Evolutionary conservation across 2,329 filamentous ascomycete species (phyloP), one percentile per base, ranked within the genome.

Genomic region (Cladorrhinum sp.): DNA sequence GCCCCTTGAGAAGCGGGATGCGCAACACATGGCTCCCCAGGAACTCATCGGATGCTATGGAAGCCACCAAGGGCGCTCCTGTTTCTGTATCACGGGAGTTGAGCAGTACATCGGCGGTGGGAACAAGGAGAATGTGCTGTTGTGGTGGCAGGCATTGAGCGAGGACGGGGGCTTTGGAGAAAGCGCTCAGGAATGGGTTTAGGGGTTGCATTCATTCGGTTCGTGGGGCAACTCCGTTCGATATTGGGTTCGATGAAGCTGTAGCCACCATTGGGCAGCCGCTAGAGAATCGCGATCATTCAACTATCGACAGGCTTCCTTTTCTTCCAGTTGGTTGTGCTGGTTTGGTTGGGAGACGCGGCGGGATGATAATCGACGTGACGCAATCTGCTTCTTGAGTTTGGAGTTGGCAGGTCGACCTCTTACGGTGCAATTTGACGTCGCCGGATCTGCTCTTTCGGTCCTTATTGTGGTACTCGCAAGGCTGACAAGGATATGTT

Each of bases 101-200:
- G 71, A 96, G 85, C 71, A 99, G 87, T 67, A 92, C 89, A 77
- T 98, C 93, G 72, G 93, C 97, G 57, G 90, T 90, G 51, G 95
- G 95, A 38, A 98, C 93, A 55, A 99, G 88, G 59, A 99, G 85
- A 70, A 99, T 87, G 81, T 98, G 91, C 75, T 96, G 91, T 76
- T 95, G 90, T 66, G 92, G 85, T 58, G 95, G 93, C 65, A 88
- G 86, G 82, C 95, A 98, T 87, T 98, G 93, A 71, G 89, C 82
- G 69, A 90, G 89, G 74, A 97, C 85, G 76, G 91, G 87, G 85
- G 92, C 98, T 81, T 92, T 92, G 85, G 97, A 97, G 87, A 99
- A 98, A 83, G 93, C 92, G 82, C 91, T 89, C 77, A 99, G 85
- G 79, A 97, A 98, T 76, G 95, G 95, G 80, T 99, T 99, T 87